Evolutionary conservation across 2,329 filamentous ascomycete genomes (phyloP).

Genomic region (Penicillium sp.): DNA sequence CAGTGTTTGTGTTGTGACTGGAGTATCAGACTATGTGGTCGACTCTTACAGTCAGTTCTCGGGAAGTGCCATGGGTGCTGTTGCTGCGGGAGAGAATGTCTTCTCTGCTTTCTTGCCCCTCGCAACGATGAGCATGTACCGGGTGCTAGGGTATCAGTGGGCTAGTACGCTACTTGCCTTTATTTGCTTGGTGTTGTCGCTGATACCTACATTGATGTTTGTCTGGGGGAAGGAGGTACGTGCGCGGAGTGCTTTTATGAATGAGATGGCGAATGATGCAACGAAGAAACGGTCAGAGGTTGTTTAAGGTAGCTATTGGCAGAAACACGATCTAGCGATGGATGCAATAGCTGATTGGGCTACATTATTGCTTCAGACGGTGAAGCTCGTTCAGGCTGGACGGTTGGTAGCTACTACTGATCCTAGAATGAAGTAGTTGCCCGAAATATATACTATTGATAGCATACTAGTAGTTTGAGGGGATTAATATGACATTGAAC

Average conservation of each 20-base stretch:
- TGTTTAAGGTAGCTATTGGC: no score
- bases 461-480: no score
- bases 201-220: slow-evolving; percentile 32
- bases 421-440: no score
- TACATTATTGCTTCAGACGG: no score
- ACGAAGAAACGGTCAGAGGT: no score
- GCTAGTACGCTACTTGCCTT: slow-evolving; percentile 36
- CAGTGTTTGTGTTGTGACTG: slow-evolving; percentile 38
- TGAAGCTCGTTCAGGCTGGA: no score
- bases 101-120: slow-evolving; percentile 39
- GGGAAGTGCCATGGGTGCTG: slow-evolving; percentile 38
- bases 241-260: slow-evolving; percentile 17
- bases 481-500: no score
- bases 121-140: slow-evolving; percentile 32
- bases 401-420: no score
- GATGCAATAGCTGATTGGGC: no score
- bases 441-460: no score
- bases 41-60: slow-evolving; percentile 43
- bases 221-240: slow-evolving; percentile 31
- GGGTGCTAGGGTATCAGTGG: slow-evolving; percentile 37
- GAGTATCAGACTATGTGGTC: slow-evolving; percentile 40
- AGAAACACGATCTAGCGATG: no score
- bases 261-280: slow-evolving; percentile 6
- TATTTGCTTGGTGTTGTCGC: slow-evolving; percentile 27
- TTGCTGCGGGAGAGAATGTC: slow-evolving; percentile 36